Conservation (phyloP, 768 basidiomycete genomes). For the Trametes sanguinea region DNA sequence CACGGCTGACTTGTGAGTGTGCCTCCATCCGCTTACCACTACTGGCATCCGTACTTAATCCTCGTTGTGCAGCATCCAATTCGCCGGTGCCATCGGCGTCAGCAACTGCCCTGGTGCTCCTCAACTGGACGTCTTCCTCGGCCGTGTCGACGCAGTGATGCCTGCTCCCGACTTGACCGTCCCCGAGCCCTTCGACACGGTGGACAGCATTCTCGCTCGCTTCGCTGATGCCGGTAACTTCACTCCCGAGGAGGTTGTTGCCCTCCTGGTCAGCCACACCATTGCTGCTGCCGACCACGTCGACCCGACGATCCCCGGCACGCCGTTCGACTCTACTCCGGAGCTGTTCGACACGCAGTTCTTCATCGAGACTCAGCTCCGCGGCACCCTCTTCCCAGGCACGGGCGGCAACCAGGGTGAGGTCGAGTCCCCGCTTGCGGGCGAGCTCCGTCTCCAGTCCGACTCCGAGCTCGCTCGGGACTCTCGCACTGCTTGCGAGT, state of each 20-base stretch:
- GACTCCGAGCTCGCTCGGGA: constrained; percentile 37
- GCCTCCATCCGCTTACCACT: neutral
- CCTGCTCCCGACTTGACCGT: constrained; percentile 29
- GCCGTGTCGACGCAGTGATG: constrained; percentile 25
- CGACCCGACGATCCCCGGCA: constrained; percentile 30
- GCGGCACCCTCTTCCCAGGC: constrained; percentile 34
- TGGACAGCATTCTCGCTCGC: constrained; percentile 28
- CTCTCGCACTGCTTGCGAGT: constrained; percentile 37
- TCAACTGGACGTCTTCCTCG: constrained; percentile 39
- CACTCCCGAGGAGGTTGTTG: constrained; percentile 28
- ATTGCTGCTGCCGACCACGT: constrained; percentile 32
- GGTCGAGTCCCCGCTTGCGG: constrained; percentile 33
- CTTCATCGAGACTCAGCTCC: constrained; percentile 34
- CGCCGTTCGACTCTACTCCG: constrained; percentile 35
- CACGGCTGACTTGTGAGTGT: constrained; percentile 30
- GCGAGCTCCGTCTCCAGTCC: constrained; percentile 39
- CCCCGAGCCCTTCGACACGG: constrained; percentile 31
- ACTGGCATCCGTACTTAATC: neutral
- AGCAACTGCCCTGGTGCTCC: constrained; percentile 39
- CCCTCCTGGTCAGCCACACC: constrained; percentile 29
- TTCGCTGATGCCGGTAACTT: constrained; percentile 30
- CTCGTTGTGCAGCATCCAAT: constrained; percentile 28
- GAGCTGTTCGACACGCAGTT: constrained; percentile 32
- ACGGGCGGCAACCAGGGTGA: constrained; percentile 34
- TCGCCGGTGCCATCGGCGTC: constrained; percentile 23